Evolutionary conservation across 2,329 filamentous ascomycete genomes (phyloP).

Genomic region (Erysiphe pulchra): DNA sequence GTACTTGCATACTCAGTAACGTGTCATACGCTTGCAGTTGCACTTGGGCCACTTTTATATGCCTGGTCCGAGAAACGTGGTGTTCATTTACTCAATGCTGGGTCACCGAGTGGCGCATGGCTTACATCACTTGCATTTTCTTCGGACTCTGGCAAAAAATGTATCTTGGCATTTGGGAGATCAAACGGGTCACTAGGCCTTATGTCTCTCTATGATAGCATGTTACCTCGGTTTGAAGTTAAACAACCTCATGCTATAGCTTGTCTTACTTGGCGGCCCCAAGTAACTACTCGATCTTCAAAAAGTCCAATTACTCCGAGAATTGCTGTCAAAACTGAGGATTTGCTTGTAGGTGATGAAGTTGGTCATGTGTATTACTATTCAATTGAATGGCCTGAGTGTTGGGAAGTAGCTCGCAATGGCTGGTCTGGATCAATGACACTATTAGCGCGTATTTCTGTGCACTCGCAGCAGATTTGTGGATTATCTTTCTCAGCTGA

Average conservation of each 20-base stretch:
- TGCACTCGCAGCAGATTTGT: conserved; percentile 77
- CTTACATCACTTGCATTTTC: conserved; percentile 83
- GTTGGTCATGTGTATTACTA: conserved; percentile 68
- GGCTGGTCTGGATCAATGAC: conserved; percentile 58
- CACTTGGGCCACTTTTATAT: conserved; percentile 55
- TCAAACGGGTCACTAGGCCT: conserved; percentile 53
- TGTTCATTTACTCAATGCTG: conserved; percentile 28
- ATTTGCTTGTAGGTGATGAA: conserved; percentile 71
- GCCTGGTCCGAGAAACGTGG: conserved; percentile 62
- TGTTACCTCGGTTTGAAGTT: conserved; percentile 46
- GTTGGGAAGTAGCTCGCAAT: conserved; percentile 34
- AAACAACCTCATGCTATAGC: conserved; percentile 48
- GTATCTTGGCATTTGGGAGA: conserved; percentile 65
- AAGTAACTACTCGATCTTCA: conserved; percentile 24
- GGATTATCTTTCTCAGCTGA: conserved; percentile 69
- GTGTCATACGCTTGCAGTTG: conserved; percentile 56
- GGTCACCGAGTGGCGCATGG: conserved; percentile 25
- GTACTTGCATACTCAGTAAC: conserved; percentile 62
- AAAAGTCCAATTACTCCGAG: conserved; percentile 19
- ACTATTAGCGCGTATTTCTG: conserved; percentile 47
- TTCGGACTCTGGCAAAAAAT: conserved; percentile 44
- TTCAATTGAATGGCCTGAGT: conserved; percentile 56
- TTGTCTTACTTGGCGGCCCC: conserved; percentile 60
- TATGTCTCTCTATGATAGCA: conserved; percentile 47
- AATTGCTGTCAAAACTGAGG: conserved; percentile 40